These are phyloP conservation scores for Solanum virginianum DNA, from an alignment of 257 asterid genomes.

Conservation along the genomic window DNA sequence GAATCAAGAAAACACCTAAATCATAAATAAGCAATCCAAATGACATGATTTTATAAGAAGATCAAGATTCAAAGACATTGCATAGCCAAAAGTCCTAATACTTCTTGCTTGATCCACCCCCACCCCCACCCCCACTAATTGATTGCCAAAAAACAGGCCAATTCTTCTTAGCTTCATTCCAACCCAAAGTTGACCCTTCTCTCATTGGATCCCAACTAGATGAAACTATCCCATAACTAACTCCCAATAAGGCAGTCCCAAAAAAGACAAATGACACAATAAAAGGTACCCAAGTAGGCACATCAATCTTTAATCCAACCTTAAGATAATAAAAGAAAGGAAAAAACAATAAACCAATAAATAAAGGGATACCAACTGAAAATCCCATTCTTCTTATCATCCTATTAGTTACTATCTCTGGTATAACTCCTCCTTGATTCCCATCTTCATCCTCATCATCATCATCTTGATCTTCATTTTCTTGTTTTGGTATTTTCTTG, in stretches of 20 bases:
- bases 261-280: slow-evolving; percentile 81
- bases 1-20: not conserved
- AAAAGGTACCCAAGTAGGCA: slow-evolving; percentile 85
- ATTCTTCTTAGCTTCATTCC: slow-evolving; percentile 89
- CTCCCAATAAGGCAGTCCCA: slow-evolving; percentile 75
- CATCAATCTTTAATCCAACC: slow-evolving; percentile 74
- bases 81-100: slow-evolving; percentile 3
- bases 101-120: slow-evolving; percentile 42
- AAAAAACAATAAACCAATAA: slow-evolving; percentile 65
- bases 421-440: slow-evolving; percentile 50
- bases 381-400: slow-evolving; percentile 77
- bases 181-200: slow-evolving; percentile 83
- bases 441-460: slow-evolving; percentile 29
- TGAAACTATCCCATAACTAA: slow-evolving; percentile 92
- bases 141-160: slow-evolving; percentile 98
- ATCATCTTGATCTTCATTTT: slow-evolving; percentile 17
- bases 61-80: not conserved
- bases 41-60: not conserved
- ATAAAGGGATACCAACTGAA: slow-evolving; percentile 80
- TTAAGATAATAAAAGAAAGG: slow-evolving; percentile 90
- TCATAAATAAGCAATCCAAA: not conserved
- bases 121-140: slow-evolving; percentile 32
- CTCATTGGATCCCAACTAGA: slow-evolving; percentile 97
- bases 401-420: slow-evolving; percentile 89
- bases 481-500: slow-evolving; percentile 32